phyloP scores from a whole-genome alignment of 352 stramenopile species.

The Elongisporangium anandrum region DNA sequence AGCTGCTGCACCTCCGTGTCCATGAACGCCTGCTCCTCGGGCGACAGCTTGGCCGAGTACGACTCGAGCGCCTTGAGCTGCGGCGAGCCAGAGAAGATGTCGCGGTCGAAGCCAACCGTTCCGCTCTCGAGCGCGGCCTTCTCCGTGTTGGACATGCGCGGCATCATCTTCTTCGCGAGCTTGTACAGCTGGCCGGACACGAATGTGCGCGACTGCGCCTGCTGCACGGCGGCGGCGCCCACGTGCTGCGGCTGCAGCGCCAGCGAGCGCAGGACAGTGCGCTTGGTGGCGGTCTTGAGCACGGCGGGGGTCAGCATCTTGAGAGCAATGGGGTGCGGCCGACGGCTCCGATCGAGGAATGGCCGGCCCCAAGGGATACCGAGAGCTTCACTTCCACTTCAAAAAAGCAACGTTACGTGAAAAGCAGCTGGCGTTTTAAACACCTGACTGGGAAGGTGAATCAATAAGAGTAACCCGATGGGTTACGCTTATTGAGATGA shows the following conservation, averaged over 20 bases:
- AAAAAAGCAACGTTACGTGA: background rate
- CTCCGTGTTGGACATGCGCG: slow-evolving; percentile 94
- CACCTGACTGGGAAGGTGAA: background rate
- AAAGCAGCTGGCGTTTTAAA: background rate
- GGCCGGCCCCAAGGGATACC: background rate
- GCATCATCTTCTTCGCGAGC: slow-evolving; percentile 94
- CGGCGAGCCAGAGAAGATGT: slow-evolving; percentile 96
- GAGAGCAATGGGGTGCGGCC: background rate
- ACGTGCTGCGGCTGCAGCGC: slow-evolving; percentile 32
- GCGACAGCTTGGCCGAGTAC: slow-evolving; percentile 90
- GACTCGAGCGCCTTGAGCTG: slow-evolving; percentile 91
- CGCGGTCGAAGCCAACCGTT: slow-evolving; percentile 96
- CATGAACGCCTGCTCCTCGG: slow-evolving; percentile 94
- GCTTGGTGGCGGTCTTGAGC: slow-evolving; percentile 21
- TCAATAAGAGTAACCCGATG: background rate
- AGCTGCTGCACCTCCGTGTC: slow-evolving; percentile 95
- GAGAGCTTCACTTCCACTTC: background rate
- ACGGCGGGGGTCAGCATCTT: slow-evolving; percentile 30
- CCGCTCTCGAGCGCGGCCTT: slow-evolving; percentile 94
- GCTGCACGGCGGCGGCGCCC: slow-evolving; percentile 29
- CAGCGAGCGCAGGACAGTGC: slow-evolving; percentile 23
- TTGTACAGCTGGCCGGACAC: slow-evolving; percentile 92
- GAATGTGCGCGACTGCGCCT: slow-evolving; percentile 60
- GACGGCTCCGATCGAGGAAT: background rate
- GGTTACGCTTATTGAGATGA: background rate